Base-by-base conservation (phyloP, 805 yeast genomes). In the Brettanomyces bruxellensis region DNA sequence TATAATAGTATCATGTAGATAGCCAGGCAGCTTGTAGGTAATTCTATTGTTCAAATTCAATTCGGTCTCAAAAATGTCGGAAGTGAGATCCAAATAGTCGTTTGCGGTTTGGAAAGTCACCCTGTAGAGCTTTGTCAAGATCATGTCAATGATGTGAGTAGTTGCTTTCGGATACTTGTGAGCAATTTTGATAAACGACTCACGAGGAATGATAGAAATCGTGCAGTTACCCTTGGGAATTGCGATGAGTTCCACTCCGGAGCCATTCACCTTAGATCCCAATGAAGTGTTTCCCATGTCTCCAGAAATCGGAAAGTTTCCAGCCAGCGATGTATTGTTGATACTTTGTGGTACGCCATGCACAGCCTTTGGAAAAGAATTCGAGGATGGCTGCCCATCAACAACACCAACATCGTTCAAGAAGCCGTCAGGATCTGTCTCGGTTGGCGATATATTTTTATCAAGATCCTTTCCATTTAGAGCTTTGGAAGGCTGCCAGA, bases 81-180 rank as follows among this genome's bases (percentile, higher is more conserved):
- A 69, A 0, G 97, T 88, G 23, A 91, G 66, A 0, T 95, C 96
- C 43, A 91, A 69, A 61, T 91, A 93, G 51, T 78, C 75, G 60
- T 90, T 93, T 8, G 93, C 86, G 0, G 97, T 86, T 58, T 86
- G 90, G 63, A 91, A 81, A 0, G 98, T 91, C 7, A 93, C 96
- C 53, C 95, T 77, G 60, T 88, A 87, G 45, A 93, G 71, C 51
- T 95, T 75, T 1, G 95, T 83, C 47, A 91, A 67, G 24, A 91
- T 87, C 78, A 91, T 89, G 55, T 95, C 96, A 12, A 91, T 91
- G 30, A 93, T 90, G 62, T 90, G 96, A 0, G 96, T 86, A 0
- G 96, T 83, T 1, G 96, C 86, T 51, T 85, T 78, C 5, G 98
- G 98, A 58, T 81, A 87, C 55, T 81, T 85, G 30, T 69, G 60